phyloP scores from a whole-genome alignment of 2,329 filamentous ascomycete genomes.

The Fusarium stilboides region DNA sequence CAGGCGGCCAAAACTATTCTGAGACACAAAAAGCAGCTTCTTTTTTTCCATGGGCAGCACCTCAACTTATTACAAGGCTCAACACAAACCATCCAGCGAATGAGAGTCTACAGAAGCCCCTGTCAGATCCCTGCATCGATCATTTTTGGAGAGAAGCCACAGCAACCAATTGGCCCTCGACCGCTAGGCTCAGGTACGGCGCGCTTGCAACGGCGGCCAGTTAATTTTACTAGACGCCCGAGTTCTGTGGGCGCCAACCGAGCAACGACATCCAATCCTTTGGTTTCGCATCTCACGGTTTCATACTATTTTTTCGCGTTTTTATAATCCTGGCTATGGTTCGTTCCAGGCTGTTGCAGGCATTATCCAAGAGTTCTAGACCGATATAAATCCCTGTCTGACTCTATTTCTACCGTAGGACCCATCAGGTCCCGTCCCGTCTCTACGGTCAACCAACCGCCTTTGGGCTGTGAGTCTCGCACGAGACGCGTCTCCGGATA shows the following conservation, averaged over 20 bases:
- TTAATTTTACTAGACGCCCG: constrained; percentile 46
- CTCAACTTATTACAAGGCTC: background rate
- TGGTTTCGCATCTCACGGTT: constrained; percentile 13
- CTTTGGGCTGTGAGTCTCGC: constrained; percentile 27
- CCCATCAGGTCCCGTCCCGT: constrained; percentile 3
- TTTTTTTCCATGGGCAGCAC: background rate
- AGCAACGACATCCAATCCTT: constrained; percentile 42
- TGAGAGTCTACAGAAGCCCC: constrained; percentile 10
- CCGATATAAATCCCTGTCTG: constrained; percentile 12
- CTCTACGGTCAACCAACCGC: constrained; percentile 30
- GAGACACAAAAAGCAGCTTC: constrained; percentile 15
- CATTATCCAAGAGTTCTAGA: constrained; percentile 26
- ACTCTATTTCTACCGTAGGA: constrained; percentile 10
- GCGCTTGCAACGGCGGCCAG: constrained; percentile 44
- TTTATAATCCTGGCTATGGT: constrained; percentile 12
- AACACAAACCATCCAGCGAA: constrained; percentile 12
- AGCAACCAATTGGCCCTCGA: constrained; percentile 41
- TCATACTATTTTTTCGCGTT: constrained; percentile 18
- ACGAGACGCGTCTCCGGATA: constrained; percentile 13
- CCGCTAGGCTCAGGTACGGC: constrained; percentile 21
- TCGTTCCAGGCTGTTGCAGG: constrained; percentile 7
- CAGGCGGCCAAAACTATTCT: constrained; percentile 26
- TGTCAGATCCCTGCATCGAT: constrained; percentile 35
- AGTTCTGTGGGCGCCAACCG: constrained; percentile 33
- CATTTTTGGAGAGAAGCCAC: constrained; percentile 11